Conservation (phyloP, 2,329 filamentous ascomycete genomes). For the Fusarium floridanum region DNA sequence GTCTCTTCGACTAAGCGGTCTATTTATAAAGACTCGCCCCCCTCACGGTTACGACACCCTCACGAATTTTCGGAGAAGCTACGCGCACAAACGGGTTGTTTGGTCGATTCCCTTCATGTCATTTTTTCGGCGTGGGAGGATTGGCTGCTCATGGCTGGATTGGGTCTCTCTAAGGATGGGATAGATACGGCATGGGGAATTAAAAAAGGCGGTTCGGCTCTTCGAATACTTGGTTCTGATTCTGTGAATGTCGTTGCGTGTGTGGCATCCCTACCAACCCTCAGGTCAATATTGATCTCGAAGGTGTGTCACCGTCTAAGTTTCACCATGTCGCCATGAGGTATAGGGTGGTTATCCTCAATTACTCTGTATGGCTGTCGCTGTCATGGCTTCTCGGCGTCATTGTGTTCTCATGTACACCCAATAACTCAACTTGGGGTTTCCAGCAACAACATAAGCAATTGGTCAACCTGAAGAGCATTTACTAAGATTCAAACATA, state of each 20-base stretch:
- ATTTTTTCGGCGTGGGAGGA: constrained; percentile 46
- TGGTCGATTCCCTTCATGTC: constrained; percentile 50
- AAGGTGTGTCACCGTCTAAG: not conserved
- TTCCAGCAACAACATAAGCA: not conserved
- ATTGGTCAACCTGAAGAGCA: not conserved
- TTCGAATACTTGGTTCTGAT: constrained; percentile 25
- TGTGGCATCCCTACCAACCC: not conserved
- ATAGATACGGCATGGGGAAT: constrained; percentile 49
- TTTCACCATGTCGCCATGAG: too few relatives aligned
- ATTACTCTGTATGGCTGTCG: not conserved
- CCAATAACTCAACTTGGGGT: not conserved
- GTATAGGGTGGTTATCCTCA: not conserved
- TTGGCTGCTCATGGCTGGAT: constrained; percentile 49
- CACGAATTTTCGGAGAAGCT: constrained; percentile 53
- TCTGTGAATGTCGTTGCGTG: not conserved
- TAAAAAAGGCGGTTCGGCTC: constrained; percentile 46
- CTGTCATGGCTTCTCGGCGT: not conserved
- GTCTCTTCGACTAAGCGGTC: constrained; percentile 78
- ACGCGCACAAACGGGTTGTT: constrained; percentile 46
- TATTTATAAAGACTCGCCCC: constrained; percentile 40
- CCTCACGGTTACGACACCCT: constrained; percentile 47
- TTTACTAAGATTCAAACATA: not conserved
- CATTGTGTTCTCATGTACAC: not conserved
- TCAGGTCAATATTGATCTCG: too few relatives aligned
- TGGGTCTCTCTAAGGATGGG: constrained; percentile 46